These are phyloP conservation scores for Ustilago xerochloae DNA, from an alignment of 1,284 basidiomycete species.

Conservation along the genomic window DNA sequence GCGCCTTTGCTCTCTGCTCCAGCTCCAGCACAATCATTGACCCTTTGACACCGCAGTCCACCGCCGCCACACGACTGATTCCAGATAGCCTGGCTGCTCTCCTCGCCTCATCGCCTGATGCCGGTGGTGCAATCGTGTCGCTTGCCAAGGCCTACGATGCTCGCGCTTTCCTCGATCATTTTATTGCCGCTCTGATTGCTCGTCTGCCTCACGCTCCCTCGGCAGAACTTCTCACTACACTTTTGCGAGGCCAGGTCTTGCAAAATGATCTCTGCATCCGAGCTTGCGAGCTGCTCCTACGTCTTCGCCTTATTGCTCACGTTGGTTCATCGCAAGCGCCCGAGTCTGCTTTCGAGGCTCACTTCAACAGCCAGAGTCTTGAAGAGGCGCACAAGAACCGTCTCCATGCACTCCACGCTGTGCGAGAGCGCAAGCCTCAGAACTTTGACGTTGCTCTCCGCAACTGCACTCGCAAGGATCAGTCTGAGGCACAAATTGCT, in stretches of 20 bases:
- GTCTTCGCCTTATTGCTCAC: slow-evolving; percentile 17
- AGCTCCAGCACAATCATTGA: slow-evolving; percentile 32
- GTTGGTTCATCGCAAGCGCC: slow-evolving; percentile 27
- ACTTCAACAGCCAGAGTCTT: slow-evolving; percentile 14
- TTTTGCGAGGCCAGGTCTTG: slow-evolving; percentile 34
- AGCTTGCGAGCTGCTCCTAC: slow-evolving; percentile 36
- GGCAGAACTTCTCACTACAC: slow-evolving; percentile 28
- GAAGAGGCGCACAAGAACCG: slow-evolving; percentile 37
- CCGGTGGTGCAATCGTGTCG: slow-evolving; percentile 15
- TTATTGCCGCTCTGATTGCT: slow-evolving; percentile 40
- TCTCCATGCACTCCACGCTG: slow-evolving; percentile 41
- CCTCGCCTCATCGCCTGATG: slow-evolving; percentile 34
- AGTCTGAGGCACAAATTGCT: slow-evolving; percentile 30
- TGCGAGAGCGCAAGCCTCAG: slow-evolving; percentile 45
- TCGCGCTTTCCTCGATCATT: slow-evolving; percentile 45
- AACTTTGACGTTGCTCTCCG: slow-evolving; percentile 52
- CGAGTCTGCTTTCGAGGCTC: slow-evolving; percentile 30
- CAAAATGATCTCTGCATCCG: slow-evolving; percentile 23
- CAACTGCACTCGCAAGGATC: slow-evolving; percentile 27
- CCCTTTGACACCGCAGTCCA: slow-evolving; percentile 27
- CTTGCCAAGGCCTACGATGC: slow-evolving; percentile 45
- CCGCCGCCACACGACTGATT: slow-evolving; percentile 30
- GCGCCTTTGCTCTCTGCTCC: slow-evolving; percentile 51
- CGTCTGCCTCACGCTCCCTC: slow-evolving; percentile 30
- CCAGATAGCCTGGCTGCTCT: slow-evolving; percentile 38